Percentiles rank a stretch among this genome's conserved stretches.
Conservation (phyloP, 192 early-diverging fungal genomes). For the Mortierella alpina region DNA sequence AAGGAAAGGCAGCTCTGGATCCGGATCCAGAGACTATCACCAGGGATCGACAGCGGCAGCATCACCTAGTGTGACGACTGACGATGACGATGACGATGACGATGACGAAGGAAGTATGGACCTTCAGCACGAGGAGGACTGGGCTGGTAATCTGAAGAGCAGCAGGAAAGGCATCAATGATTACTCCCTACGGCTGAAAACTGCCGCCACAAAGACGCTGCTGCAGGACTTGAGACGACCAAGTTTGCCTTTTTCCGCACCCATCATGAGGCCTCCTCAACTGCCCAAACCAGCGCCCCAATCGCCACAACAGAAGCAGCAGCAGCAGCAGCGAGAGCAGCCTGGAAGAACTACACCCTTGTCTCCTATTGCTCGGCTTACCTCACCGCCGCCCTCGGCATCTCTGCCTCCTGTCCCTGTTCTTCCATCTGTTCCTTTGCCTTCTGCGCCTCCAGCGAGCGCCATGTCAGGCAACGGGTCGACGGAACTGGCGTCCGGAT, state of each 20-base stretch:
- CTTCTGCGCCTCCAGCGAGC: background rate
- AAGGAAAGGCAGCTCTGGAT: slow-evolving; percentile 34
- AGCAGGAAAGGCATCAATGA: background rate
- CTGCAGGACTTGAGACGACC: too few species aligned
- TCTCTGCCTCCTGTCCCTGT: background rate
- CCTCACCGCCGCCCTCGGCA: background rate
- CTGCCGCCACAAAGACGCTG: background rate
- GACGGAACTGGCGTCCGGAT: background rate
- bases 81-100: slow-evolving; percentile 15
- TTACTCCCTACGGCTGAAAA: background rate
- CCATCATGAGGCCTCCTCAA: background rate
- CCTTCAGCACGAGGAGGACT: slow-evolving; percentile 37
- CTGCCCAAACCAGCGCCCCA: background rate
- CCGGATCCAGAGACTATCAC: background rate
- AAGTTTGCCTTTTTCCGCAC: background rate
- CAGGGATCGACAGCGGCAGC: background rate
- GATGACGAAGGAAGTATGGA: slow-evolving; percentile 7
- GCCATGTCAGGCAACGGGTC: background rate
- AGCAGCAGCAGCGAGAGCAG: too few species aligned
- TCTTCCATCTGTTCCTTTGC: background rate
- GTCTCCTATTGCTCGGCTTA: background rate
- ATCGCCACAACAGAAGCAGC: background rate
- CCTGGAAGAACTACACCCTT: background rate
- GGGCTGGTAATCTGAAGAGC: slow-evolving; percentile 42
- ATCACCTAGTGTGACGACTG: background rate